phyloP scores from a whole-genome alignment of 176 grass and related monocot species.

The Tuctoria greenei region DNA sequence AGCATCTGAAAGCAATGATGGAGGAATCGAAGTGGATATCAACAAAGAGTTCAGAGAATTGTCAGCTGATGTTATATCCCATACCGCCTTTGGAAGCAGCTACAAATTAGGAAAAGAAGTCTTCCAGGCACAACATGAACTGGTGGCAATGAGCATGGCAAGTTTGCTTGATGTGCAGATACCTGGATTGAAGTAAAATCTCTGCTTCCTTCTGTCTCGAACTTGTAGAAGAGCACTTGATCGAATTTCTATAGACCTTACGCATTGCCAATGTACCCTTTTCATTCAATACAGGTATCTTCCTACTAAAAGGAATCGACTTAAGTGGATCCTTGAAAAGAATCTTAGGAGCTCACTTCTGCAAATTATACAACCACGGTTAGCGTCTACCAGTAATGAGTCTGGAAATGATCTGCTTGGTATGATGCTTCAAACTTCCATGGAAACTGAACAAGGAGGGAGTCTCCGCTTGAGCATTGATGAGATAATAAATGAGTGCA shows the following conservation, averaged over 20 bases:
- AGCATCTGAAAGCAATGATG: not conserved
- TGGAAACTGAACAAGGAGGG: not conserved
- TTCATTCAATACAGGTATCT: slow-evolving; percentile 34
- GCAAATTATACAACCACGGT: slow-evolving; percentile 40
- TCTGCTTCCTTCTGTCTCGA: slow-evolving; percentile 1
- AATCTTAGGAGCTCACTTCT: slow-evolving; percentile 32
- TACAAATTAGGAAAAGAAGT: slow-evolving; percentile 44
- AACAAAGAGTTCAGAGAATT: slow-evolving; percentile 30
- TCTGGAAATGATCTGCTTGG: slow-evolving; percentile 57
- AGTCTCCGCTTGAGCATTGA: slow-evolving; percentile 42
- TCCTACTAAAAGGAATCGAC: slow-evolving; percentile 36
- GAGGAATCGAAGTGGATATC: slow-evolving; percentile 34
- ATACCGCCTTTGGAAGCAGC: slow-evolving; percentile 43
- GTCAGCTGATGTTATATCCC: slow-evolving; percentile 52
- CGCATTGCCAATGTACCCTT: not conserved
- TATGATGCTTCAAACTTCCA: slow-evolving; percentile 48
- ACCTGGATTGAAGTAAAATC: slow-evolving; percentile 39
- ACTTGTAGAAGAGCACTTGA: not conserved
- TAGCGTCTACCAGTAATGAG: not conserved
- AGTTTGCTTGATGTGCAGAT: slow-evolving; percentile 35
- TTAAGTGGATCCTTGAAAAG: slow-evolving; percentile 43
- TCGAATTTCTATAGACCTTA: not conserved
- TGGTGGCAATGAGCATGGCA: slow-evolving; percentile 22
- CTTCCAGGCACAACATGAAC: slow-evolving; percentile 43
- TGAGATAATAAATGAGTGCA: slow-evolving; percentile 71